These are phyloP conservation scores for Colletotrichum tofieldiae DNA, from an alignment of 2,329 filamentous ascomycete genomes.

Conservation along the genomic window DNA sequence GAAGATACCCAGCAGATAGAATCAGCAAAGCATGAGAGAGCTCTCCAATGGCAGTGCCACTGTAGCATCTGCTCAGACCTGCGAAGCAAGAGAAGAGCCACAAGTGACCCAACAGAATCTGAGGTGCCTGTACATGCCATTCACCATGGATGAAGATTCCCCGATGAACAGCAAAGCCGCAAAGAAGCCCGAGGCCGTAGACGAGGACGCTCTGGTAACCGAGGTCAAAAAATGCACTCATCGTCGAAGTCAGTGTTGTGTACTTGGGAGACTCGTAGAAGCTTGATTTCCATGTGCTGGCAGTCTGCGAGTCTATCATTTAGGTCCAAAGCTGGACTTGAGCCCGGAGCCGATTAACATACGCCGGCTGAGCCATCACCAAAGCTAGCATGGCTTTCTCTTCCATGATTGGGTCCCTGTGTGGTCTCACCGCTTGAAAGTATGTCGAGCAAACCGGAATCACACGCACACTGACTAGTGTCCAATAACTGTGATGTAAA, in stretches of 20 bases:
- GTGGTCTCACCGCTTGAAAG: constrained; percentile 7
- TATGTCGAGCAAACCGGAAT: constrained; percentile 14
- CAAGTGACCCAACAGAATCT: constrained; percentile 42
- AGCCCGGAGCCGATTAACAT: constrained; percentile 13
- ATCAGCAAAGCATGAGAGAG: constrained; percentile 18
- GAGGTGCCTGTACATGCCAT: constrained; percentile 47
- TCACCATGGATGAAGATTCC: constrained; percentile 47
- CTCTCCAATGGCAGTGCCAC: constrained; percentile 17
- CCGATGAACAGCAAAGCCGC: constrained; percentile 40
- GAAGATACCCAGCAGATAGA: constrained; percentile 40
- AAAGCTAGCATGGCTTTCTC: constrained; percentile 10
- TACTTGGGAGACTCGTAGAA: neutral
- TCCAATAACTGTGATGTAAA: constrained; percentile 23
- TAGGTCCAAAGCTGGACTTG: neutral
- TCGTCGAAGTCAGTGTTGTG: constrained; percentile 22
- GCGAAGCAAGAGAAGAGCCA: constrained; percentile 33
- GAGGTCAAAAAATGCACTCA: constrained; percentile 22
- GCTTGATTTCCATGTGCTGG: neutral
- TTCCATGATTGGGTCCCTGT: constrained; percentile 23
- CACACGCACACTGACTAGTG: constrained; percentile 27
- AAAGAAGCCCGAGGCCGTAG: constrained; percentile 24
- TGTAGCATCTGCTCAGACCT: constrained; percentile 32
- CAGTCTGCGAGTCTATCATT: constrained; percentile 18
- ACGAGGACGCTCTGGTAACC: constrained; percentile 12
- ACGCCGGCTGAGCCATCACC: constrained; percentile 2